Evolutionary conservation across 306 rosid genomes (phyloP).

Genomic region (Abrus precatorius): DNA sequence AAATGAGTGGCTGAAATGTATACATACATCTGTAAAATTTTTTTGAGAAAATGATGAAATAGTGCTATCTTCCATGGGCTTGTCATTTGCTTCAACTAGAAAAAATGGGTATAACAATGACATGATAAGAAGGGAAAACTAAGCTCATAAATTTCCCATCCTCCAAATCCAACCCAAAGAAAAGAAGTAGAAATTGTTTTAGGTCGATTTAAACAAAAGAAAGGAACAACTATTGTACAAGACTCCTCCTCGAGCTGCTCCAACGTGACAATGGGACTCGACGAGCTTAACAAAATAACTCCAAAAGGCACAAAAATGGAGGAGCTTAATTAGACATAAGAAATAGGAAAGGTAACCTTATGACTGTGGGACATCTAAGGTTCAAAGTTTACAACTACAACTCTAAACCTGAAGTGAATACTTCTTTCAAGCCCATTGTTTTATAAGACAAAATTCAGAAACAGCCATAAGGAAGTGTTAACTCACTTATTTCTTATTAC

Average conservation of each 20-base stretch:
- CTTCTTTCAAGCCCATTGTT: neutral
- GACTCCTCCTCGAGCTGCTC: neutral
- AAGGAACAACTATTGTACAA: neutral
- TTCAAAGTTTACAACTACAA: neutral
- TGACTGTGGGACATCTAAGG: neutral
- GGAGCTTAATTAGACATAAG: conserved; percentile 18
- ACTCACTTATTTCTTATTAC: neutral
- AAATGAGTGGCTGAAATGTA: neutral
- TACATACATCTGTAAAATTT: neutral
- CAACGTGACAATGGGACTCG: neutral
- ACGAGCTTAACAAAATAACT: neutral
- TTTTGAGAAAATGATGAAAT: conserved; percentile 10
- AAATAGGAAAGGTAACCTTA: neutral
- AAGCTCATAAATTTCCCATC: neutral
- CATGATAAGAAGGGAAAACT: neutral
- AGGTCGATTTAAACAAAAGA: neutral
- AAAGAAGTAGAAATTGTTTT: too few relatives aligned
- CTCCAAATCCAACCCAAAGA: neutral
- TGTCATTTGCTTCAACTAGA: neutral
- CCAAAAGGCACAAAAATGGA: neutral
- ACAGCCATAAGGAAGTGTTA: neutral
- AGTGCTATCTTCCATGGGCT: neutral
- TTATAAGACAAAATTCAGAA: neutral
- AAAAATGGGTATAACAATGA: neutral
- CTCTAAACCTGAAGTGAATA: neutral